Evolutionary conservation across 225 moss, liverwort and hornwort genomes (phyloP), one percentile per base, ranked within the genome.

Genomic region (Pseudisothecium myosuroides): DNA sequence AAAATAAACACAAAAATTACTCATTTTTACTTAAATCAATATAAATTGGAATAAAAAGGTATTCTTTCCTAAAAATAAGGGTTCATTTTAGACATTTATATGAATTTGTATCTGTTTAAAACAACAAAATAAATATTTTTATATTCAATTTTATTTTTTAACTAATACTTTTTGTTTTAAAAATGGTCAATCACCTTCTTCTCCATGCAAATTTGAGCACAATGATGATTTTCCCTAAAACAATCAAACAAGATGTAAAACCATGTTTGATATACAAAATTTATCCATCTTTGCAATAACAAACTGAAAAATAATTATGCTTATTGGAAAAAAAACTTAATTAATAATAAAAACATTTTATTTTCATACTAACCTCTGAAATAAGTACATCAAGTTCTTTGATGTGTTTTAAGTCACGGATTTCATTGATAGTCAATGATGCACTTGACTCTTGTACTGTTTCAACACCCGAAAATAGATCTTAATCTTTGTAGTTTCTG

Each of bases 381-480:
- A 88, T 88, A 88, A 88, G 88, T 43, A 92, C 73, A 89, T 94
- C 93, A 26, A 92, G 88, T 34, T 94, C 96, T 58, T 92, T 93
- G 22, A 94, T 92, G 32, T 91, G 82, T 90, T 96, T 95, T 61
- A 89, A 82, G 66, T 96, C 94, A 41, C 82, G 68, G 31, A 86
- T 92, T 88, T 96, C 95, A 91, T 94, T 94, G 56, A 97, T 95
- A 47, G 93, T 93, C 77, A 97, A 88, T 12, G 90, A 96, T 56
- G 96, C 97, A 90, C 91, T 96, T 83, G 96, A 93, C 68, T 97
- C 96, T 91, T 97, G 96, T 95, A 96, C 95, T 96, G 88, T 91
- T 88, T 87, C 91, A 89, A 92, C 88, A 92, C 63, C 85, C 69
- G 39, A 90, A 90, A 92, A 69, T 87, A 85, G 76, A 76, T 87